These are phyloP conservation scores for Chrysanthemum makinoi DNA, from an alignment of 129 eudicot genomes.

Conservation along the genomic window DNA sequence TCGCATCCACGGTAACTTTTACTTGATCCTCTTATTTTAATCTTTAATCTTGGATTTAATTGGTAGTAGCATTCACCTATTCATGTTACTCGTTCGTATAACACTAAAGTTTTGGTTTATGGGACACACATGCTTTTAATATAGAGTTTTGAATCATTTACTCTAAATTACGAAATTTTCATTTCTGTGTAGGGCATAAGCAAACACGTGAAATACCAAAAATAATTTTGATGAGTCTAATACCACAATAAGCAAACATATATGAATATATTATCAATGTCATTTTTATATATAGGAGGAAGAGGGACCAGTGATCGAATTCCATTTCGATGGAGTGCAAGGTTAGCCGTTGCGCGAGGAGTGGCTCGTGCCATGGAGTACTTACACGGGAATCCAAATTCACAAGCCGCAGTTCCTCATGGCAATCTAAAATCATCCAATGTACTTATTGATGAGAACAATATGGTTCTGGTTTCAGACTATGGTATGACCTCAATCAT, in stretches of 20 bases:
- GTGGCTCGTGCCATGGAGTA: conserved; percentile 65
- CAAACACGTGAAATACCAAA: neutral
- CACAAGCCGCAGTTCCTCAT: conserved; percentile 50
- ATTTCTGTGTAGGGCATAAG: too few relatives aligned
- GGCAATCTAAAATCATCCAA: conserved; percentile 68
- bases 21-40: neutral
- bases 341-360: conserved; percentile 55
- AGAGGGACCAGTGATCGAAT: conserved; percentile 57
- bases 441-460: conserved; percentile 63
- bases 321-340: conserved; percentile 63
- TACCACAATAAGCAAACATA: neutral
- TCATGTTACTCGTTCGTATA: neutral
- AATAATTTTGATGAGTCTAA: too few relatives aligned
- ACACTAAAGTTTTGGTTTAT: too few relatives aligned
- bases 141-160: too few relatives aligned
- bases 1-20: conserved; percentile 59
- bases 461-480: conserved; percentile 49
- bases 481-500: conserved; percentile 59
- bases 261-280: neutral
- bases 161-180: too few relatives aligned
- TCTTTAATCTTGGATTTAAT: neutral
- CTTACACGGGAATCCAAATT: conserved; percentile 45
- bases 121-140: too few relatives aligned
- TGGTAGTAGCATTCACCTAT: conserved; percentile 3
- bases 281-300: conserved; percentile 38